These are phyloP conservation scores for Voacanga thouarsii DNA, from an alignment of 257 asterid genomes.

Conservation along the genomic window DNA sequence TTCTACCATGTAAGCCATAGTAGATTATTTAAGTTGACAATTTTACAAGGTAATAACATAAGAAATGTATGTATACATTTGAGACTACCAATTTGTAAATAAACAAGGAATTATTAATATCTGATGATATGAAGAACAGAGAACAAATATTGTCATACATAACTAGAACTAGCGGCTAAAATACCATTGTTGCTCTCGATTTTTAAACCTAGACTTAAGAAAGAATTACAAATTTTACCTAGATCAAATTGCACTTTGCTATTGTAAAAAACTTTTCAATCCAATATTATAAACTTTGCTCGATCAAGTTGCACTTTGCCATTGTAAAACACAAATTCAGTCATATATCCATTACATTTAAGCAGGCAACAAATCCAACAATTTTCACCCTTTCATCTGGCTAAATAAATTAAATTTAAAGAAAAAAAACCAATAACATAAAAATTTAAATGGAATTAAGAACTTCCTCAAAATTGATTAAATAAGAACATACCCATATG, in stretches of 20 bases:
- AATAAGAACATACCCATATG: too few relatives aligned
- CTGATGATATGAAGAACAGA: neutral
- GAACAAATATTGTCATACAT: neutral
- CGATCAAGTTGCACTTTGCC: too few relatives aligned
- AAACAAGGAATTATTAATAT: too few relatives aligned
- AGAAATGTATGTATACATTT: constrained; percentile 9
- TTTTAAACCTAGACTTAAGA: neutral
- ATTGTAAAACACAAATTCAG: too few relatives aligned
- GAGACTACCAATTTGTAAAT: too few relatives aligned
- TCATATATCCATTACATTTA: too few relatives aligned
- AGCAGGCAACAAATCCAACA: too few relatives aligned
- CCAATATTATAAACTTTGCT: neutral
- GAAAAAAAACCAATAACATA: too few relatives aligned
- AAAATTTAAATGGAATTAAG: too few relatives aligned
- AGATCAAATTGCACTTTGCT: neutral
- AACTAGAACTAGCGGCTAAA: neutral
- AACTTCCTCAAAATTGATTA: too few relatives aligned
- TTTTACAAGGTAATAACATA: constrained; percentile 7
- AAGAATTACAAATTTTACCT: neutral
- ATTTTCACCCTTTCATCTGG: too few relatives aligned
- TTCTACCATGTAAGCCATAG: constrained; percentile 88
- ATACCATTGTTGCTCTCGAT: neutral
- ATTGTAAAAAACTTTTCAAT: neutral
- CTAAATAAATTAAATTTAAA: too few relatives aligned
- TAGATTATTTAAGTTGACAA: constrained; percentile 89